phyloP scores from a whole-genome alignment of 148 eudicot genomes.

The Rhododendron kiyosumense region DNA sequence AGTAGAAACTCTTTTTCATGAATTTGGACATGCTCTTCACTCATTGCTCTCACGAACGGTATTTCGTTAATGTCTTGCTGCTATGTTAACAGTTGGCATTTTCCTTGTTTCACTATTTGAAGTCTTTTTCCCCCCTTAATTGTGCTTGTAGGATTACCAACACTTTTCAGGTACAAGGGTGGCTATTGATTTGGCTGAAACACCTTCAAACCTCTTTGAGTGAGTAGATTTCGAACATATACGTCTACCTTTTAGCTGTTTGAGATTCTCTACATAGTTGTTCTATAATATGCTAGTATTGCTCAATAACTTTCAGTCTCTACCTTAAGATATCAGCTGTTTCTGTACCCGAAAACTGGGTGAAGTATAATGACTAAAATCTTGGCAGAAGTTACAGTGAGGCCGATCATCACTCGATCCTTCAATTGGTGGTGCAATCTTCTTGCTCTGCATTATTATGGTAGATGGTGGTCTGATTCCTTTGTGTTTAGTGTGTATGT shows the following conservation, averaged over 20 bases:
- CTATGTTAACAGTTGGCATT: background rate
- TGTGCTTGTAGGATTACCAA: constrained; percentile 71
- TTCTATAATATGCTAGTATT: background rate
- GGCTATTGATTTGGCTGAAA: constrained; percentile 92
- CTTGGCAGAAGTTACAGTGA: background rate
- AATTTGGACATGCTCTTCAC: constrained; percentile 99
- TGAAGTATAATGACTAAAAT: background rate
- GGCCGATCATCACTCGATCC: background rate
- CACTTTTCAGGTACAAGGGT: constrained; percentile 98
- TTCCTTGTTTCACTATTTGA: background rate
- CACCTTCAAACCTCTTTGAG: constrained; percentile 96
- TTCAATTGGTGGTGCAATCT: background rate
- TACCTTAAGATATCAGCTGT: background rate
- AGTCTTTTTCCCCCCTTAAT: background rate
- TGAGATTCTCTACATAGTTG: background rate
- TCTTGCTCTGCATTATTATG: background rate
- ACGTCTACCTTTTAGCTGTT: background rate
- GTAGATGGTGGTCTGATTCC: background rate
- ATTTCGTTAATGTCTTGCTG: constrained; percentile 14
- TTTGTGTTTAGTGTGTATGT: background rate
- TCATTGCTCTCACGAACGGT: constrained; percentile 95
- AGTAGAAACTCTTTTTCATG: constrained; percentile 93
- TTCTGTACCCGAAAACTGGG: constrained; percentile 7
- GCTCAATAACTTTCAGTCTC: constrained; percentile 6
- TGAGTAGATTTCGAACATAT: constrained; percentile 39